These are phyloP conservation scores for Penicillium alfredii DNA, from an alignment of 495 filamentous ascomycete species.

Conservation along the genomic window DNA sequence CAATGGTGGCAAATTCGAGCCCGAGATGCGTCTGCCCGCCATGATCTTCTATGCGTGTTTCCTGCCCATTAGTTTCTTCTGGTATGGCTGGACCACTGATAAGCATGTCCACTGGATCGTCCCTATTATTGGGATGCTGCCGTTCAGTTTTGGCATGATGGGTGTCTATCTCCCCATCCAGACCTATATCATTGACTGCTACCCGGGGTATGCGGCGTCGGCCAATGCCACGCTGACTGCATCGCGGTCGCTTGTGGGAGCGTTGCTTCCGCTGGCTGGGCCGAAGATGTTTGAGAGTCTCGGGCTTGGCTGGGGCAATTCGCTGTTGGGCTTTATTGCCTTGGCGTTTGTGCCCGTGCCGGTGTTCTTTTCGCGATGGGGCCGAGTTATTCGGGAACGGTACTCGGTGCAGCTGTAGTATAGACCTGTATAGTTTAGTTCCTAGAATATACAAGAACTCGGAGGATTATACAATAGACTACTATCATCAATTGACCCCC, in stretches of 20 bases:
- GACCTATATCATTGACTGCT: slow-evolving; percentile 17
- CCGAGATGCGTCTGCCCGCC: slow-evolving; percentile 59
- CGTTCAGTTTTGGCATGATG: slow-evolving; percentile 24
- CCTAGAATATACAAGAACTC: no score
- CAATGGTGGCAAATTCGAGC: slow-evolving; percentile 51
- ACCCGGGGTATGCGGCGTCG: slow-evolving; percentile 40
- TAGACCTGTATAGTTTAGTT: no score
- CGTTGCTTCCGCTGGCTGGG: slow-evolving; percentile 54
- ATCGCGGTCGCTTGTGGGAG: slow-evolving; percentile 50
- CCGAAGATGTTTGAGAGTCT: slow-evolving; percentile 52
- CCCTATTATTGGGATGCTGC: slow-evolving; percentile 26
- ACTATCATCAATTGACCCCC: no score
- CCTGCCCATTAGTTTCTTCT: slow-evolving; percentile 28
- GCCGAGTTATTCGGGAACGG: slow-evolving; percentile 15
- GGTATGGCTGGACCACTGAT: slow-evolving; percentile 27
- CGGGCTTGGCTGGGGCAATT: slow-evolving; percentile 58
- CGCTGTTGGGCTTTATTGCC: slow-evolving; percentile 52
- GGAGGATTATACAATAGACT: no score
- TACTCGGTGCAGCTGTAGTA: no score
- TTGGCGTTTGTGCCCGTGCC: slow-evolving; percentile 35
- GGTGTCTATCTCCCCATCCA: slow-evolving; percentile 15
- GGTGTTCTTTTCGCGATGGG: slow-evolving; percentile 19
- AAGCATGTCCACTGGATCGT: slow-evolving; percentile 27
- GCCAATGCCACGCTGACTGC: slow-evolving; percentile 51
- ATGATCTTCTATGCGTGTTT: slow-evolving; percentile 52